A percentile compares a stretch with the other conserved stretches of the same genome.
phyloP scores from a whole-genome alignment of 78 protist species.

The Dictyostelium firmibasis region DNA sequence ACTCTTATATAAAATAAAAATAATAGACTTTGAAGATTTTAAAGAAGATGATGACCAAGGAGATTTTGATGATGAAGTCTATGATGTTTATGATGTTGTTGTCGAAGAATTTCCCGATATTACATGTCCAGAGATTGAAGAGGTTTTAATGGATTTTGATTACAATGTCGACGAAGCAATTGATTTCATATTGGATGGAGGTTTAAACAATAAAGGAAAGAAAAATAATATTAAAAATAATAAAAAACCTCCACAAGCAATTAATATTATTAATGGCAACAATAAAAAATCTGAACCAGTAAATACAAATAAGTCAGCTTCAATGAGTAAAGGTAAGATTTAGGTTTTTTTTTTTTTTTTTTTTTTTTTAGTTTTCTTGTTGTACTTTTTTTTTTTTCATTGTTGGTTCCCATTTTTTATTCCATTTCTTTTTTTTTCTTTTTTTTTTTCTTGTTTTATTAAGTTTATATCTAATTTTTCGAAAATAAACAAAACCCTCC shows the following conservation, averaged over 20 bases:
- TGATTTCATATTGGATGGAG: conserved; percentile 3
- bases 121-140: conserved; percentile 39
- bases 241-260: not conserved
- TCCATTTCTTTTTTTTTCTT: not conserved
- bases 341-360: not conserved
- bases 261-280: not conserved
- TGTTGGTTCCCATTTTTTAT: too few species aligned
- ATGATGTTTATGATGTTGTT: conserved; percentile 55
- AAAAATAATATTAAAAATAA: conserved; percentile 24
- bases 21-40: conserved; percentile 22
- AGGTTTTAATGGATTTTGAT: conserved; percentile 35
- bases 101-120: conserved; percentile 16
- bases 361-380: not conserved
- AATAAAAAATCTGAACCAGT: not conserved
- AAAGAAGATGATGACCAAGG: not conserved
- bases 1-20: too few species aligned
- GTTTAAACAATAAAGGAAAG: not conserved
- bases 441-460: not conserved
- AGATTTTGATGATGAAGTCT: conserved; percentile 39
- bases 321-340: not conserved
- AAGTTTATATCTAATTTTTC: not conserved
- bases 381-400: not conserved
- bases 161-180: conserved; percentile 49
- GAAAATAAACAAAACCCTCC: not conserved
- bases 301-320: not conserved